Percentiles rank a stretch among this genome's conserved stretches.
Evolutionary conservation across 179 eudicot genomes (phyloP).

Genomic region (Camellia oleifera): DNA sequence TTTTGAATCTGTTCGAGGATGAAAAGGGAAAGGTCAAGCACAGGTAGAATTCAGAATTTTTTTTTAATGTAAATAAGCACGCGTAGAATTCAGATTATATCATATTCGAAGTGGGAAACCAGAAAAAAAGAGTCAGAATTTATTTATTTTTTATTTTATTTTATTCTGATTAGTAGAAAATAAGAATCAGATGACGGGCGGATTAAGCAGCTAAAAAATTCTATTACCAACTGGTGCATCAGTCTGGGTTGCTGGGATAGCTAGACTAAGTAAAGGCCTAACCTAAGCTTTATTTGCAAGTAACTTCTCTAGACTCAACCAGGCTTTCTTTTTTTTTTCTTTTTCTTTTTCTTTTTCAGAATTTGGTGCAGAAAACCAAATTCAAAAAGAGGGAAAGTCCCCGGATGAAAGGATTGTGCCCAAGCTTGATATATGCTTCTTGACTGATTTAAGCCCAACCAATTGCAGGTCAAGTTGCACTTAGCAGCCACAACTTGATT

Average conservation of each 20-base stretch:
- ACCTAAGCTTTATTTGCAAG: background rate
- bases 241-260: background rate
- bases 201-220: background rate
- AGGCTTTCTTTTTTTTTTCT: background rate
- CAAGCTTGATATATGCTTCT: background rate
- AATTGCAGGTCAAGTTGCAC: background rate
- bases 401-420: background rate
- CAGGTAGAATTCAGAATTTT: background rate
- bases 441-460: background rate
- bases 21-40: conserved; percentile 9
- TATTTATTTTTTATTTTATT: background rate
- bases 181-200: background rate
- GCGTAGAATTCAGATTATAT: background rate
- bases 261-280: background rate
- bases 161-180: background rate
- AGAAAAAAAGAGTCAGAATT: background rate
- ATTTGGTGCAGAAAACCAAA: background rate
- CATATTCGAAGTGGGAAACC: background rate
- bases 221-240: background rate
- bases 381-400: background rate
- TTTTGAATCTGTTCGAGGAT: conserved; percentile 55
- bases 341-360: background rate
- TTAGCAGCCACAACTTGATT: background rate
- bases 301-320: background rate
- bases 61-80: background rate